A percentile compares a stretch with the other conserved stretches of the same genome.
Conservation (phyloP, 306 rosid genomes). For the Prunus armeniaca region DNA sequence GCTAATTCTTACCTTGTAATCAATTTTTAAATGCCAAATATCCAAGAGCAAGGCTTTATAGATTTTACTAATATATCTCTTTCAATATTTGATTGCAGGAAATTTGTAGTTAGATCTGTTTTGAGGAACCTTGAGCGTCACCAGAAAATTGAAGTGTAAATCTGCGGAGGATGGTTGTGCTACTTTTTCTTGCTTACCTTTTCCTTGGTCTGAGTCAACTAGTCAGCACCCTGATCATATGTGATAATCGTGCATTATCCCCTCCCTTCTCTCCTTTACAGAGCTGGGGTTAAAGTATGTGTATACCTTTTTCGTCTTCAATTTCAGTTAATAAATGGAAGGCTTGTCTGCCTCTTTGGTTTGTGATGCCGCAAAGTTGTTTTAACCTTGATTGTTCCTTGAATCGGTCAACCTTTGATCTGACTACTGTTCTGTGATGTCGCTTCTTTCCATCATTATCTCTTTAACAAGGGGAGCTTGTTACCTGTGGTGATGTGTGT, state of each 20-base stretch:
- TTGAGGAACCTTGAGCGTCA: conserved; percentile 34
- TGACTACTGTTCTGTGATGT: background rate
- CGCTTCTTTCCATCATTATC: background rate
- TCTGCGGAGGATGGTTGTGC: conserved; percentile 43
- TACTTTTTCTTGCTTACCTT: conserved; percentile 11
- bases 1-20: background rate
- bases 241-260: conserved; percentile 25
- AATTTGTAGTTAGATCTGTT: conserved; percentile 23
- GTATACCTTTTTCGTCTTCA: background rate
- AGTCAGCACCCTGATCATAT: conserved; percentile 27
- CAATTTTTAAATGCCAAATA: background rate
- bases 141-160: conserved; percentile 49
- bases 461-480: background rate
- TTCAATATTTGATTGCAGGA: conserved; percentile 44
- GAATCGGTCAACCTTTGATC: background rate
- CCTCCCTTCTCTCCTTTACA: conserved; percentile 1
- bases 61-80: conserved; percentile 18
- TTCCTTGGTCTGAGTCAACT: conserved; percentile 30
- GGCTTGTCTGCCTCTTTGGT: background rate
- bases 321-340: conserved; percentile 24
- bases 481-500: background rate
- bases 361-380: background rate
- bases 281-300: conserved; percentile 10
- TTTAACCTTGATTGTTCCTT: background rate
- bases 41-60: background rate